Percentiles rank a stretch among this genome's conserved stretches.
Evolutionary conservation across 169 alveolate genomes (phyloP).

Genomic region (Eimeria sp.): DNA sequence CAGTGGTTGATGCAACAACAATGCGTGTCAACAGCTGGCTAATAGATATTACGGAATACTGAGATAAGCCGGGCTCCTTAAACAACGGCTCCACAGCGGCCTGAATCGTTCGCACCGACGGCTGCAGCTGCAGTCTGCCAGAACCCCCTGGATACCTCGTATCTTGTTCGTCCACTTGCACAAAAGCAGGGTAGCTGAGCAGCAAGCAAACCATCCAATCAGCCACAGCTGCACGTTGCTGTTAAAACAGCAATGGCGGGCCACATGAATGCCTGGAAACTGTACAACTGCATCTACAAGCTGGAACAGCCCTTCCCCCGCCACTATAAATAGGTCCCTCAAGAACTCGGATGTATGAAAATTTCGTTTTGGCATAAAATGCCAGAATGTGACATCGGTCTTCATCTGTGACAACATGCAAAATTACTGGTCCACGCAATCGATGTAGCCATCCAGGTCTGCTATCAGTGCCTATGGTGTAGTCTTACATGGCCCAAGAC

Average conservation of each 20-base stretch:
- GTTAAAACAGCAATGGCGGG: not conserved
- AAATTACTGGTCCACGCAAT: not conserved
- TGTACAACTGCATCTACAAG: not conserved
- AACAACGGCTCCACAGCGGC: slow-evolving; percentile 67
- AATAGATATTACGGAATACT: slow-evolving; percentile 51
- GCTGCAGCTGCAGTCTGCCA: slow-evolving; percentile 63
- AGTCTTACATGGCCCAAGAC: slow-evolving; percentile 41
- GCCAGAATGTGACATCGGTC: not conserved
- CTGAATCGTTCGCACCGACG: slow-evolving; percentile 69
- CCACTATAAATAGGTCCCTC: not conserved
- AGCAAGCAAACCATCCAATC: not conserved
- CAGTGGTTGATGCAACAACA: slow-evolving; percentile 65
- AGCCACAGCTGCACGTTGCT: not conserved
- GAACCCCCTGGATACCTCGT: slow-evolving; percentile 63
- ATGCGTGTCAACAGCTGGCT: slow-evolving; percentile 48
- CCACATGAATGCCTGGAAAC: not conserved
- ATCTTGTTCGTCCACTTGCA: slow-evolving; percentile 61
- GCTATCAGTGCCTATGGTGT: not conserved
- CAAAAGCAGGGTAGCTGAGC: slow-evolving; percentile 67
- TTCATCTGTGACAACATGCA: not conserved
- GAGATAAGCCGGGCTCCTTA: slow-evolving; percentile 53
- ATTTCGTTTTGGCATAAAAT: not conserved
- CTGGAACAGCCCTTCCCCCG: not conserved
- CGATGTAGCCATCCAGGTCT: not conserved
- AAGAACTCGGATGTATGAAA: not conserved